Conservation (phyloP, 1,284 basidiomycete genomes). For the Malassezia slooffiae region DNA sequence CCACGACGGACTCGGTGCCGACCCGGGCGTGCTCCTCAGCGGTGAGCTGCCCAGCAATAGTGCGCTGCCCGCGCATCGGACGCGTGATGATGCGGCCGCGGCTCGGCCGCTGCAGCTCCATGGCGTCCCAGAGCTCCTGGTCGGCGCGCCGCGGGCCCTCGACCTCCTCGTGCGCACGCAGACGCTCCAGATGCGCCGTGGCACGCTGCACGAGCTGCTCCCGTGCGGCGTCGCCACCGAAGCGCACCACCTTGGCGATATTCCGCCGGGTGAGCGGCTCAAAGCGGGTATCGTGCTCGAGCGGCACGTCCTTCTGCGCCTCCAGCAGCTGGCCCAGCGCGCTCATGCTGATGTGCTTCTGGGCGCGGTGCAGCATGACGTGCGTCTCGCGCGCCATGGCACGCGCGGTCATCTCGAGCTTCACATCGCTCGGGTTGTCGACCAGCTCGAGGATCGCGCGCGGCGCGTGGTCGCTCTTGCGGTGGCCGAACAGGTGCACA, state of each 20-base stretch:
- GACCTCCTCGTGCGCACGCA: slow-evolving; percentile 26
- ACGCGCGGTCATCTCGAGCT: slow-evolving; percentile 47
- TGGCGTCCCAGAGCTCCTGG: slow-evolving; percentile 8
- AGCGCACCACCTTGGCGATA: slow-evolving; percentile 33
- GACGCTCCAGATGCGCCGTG: slow-evolving; percentile 23
- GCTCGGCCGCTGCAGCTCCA: slow-evolving; percentile 12
- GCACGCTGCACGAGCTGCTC: slow-evolving; percentile 25
- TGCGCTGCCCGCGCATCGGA: slow-evolving; percentile 19
- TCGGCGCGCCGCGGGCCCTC: slow-evolving; percentile 27
- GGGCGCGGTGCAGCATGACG: slow-evolving; percentile 20
- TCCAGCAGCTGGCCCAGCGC: slow-evolving; percentile 5
- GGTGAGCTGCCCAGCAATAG: slow-evolving; percentile 19
- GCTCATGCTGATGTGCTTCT: slow-evolving; percentile 17
- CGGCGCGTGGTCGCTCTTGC: slow-evolving; percentile 84
- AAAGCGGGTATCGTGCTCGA: slow-evolving; percentile 32
- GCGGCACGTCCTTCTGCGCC: slow-evolving; percentile 16
- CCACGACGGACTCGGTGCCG: slow-evolving; percentile 2
- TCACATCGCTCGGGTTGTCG: slow-evolving; percentile 79
- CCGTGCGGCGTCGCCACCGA: slow-evolving; percentile 28
- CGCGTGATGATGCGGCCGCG: slow-evolving; percentile 26
- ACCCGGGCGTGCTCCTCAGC: slow-evolving; percentile 5
- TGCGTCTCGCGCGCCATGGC: slow-evolving; percentile 30
- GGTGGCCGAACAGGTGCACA: slow-evolving; percentile 76
- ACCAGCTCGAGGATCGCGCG: slow-evolving; percentile 85
- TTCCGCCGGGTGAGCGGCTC: slow-evolving; percentile 30